Evolutionary conservation across 1,284 basidiomycete genomes (phyloP), one percentile per base, ranked within the genome.

Genomic region (Amylostereum chailletii): DNA sequence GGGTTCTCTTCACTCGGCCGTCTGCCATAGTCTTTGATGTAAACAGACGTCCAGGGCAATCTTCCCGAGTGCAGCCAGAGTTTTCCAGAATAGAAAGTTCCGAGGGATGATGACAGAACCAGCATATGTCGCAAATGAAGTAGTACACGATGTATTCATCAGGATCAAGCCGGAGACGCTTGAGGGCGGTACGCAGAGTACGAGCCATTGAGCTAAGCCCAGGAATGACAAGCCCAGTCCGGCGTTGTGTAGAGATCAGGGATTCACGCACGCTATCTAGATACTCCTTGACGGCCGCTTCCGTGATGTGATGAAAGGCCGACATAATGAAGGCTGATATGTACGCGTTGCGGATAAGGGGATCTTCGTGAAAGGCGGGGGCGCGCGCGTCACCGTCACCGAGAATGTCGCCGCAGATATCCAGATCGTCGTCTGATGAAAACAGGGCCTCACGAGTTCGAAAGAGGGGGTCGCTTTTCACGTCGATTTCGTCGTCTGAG

Each of bases 131-230:
- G 38, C 57, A 59, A 3, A 56, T 34, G 29, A 53, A 49, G 34
- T 51, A 55, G 40, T 53, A 56, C 2, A n/a, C 47, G 36, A 57
- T 56, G 19, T 51, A 49, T 10, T 51, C 19, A 11, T 53, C 51
- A 8, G 56, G 48, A 30, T 58, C 48, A 3, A 58, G 31, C 6
- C 55, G 53, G 1, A 58, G 53, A 6, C 57, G 53, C 1, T 52
- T 45, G 33, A 55, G 48, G 11, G 49, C 51, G 1, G 55, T 55
- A 7, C 41, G 44, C 9, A 42, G 41, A 27, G 41, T 42, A 27
- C 41, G 41, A 11, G 41, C 41, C 41, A 42, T 42, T 9, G 41
- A 19, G 26, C 9, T 27, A 10, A 42, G 41, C 3, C 41, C 41
- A 27, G 11, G 11, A 10, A 42, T 9, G n/a, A 19, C 41, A 2